Percentiles rank a stretch among this genome's conserved stretches.
Conservation (phyloP, 2,329 filamentous ascomycete genomes). For the Epichloe bromicola region DNA sequence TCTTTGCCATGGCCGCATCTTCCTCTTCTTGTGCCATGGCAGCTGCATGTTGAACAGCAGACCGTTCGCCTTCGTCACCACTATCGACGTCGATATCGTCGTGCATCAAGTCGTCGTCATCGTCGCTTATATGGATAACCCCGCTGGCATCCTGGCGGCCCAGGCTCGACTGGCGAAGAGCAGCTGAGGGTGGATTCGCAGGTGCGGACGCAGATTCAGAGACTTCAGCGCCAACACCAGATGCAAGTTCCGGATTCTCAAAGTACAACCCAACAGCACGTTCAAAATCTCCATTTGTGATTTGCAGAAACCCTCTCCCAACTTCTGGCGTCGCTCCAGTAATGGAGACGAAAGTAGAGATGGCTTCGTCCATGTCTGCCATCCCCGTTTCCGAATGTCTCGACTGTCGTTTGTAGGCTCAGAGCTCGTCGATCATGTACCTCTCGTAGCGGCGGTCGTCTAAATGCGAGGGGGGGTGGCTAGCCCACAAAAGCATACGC, state of each 20-base stretch:
- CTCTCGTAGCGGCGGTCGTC: not conserved
- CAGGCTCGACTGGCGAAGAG: slow-evolving; percentile 15
- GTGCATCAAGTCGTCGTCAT: slow-evolving; percentile 43
- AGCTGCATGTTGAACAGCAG: slow-evolving; percentile 26
- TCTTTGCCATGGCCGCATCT: slow-evolving; percentile 84
- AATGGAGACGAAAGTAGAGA: slow-evolving; percentile 69
- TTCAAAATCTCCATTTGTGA: slow-evolving; percentile 73
- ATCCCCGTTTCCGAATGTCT: not conserved
- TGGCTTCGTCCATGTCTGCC: slow-evolving; percentile 51
- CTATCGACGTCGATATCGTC: slow-evolving; percentile 22
- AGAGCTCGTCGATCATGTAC: not conserved
- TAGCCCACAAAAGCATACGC: too few species aligned
- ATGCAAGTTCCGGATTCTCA: slow-evolving; percentile 64
- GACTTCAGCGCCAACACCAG: slow-evolving; percentile 21
- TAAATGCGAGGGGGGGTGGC: not conserved
- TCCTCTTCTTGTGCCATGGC: slow-evolving; percentile 57
- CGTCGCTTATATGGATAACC: slow-evolving; percentile 63
- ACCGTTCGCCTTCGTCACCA: slow-evolving; percentile 25
- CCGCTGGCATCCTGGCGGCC: slow-evolving; percentile 23
- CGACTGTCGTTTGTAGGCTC: not conserved
- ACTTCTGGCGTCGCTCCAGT: slow-evolving; percentile 63
- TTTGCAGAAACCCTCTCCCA: slow-evolving; percentile 69
- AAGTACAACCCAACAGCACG: slow-evolving; percentile 85
- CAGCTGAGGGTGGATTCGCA: slow-evolving; percentile 15
- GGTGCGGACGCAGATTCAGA: slow-evolving; percentile 8